Evolutionary conservation across 805 yeast genomes (phyloP).

Genomic region (Maudiozyma turicensis): DNA sequence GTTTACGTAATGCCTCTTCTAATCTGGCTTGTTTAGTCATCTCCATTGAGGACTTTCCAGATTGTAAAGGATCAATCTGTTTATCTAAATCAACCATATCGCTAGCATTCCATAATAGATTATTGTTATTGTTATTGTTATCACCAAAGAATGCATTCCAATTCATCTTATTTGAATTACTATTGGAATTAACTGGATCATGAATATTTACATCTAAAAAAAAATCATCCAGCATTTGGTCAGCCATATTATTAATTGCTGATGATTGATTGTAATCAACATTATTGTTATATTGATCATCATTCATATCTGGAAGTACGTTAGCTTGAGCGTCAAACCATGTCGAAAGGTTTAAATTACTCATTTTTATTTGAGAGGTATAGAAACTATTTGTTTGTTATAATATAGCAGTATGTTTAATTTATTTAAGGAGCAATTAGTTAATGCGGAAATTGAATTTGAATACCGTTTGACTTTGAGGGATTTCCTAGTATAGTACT

Average conservation of each 20-base stretch:
- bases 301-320: neutral
- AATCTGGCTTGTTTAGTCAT: constrained; percentile 23
- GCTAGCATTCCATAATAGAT: constrained; percentile 9
- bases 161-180: neutral
- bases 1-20: constrained; percentile 22
- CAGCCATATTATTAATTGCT: no score
- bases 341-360: neutral
- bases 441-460: no score
- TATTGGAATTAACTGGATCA: neutral
- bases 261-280: neutral
- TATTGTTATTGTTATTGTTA: constrained; percentile 6
- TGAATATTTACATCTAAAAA: constrained; percentile 1
- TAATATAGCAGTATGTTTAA: no score
- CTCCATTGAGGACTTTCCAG: constrained; percentile 5
- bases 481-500: no score
- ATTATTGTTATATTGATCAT: neutral
- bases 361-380: neutral
- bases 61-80: neutral
- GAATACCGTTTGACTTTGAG: no score
- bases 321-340: neutral
- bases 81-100: neutral
- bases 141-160: neutral
- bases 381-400: neutral
- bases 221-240: neutral
- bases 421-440: no score